Percentiles rank a stretch among this genome's conserved stretches.
These are phyloP conservation scores for Phytophthora citrophthora DNA, from an alignment of 352 stramenopile species.

Conservation along the genomic window DNA sequence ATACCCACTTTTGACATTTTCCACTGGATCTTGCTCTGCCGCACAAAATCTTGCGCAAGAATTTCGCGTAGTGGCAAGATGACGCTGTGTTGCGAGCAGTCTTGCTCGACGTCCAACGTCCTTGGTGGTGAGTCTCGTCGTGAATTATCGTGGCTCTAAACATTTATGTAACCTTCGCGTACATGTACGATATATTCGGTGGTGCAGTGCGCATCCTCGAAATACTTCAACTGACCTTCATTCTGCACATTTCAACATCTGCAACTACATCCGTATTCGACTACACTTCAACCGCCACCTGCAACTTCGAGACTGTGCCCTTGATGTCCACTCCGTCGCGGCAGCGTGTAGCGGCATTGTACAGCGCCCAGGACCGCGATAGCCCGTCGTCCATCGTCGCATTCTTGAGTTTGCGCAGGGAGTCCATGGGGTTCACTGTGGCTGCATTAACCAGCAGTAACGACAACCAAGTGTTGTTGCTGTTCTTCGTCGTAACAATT, in stretches of 20 bases:
- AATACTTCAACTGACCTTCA: conserved; percentile 11
- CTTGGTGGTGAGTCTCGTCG: too few relatives aligned
- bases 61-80: too few relatives aligned
- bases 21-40: conserved; percentile 6
- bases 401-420: conserved; percentile 49
- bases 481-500: conserved; percentile 50
- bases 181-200: too few relatives aligned
- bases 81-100: too few relatives aligned
- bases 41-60: not conserved
- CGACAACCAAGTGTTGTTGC: conserved; percentile 66
- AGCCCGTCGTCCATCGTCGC: conserved; percentile 71
- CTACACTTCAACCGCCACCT: conserved; percentile 20
- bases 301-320: conserved; percentile 1
- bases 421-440: conserved; percentile 52
- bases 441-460: conserved; percentile 76
- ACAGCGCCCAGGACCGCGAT: conserved; percentile 67
- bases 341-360: conserved; percentile 60
- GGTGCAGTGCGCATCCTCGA: not conserved
- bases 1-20: not conserved
- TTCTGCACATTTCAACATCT: conserved; percentile 5
- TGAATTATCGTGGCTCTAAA: too few relatives aligned
- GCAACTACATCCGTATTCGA: not conserved
- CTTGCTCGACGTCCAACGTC: too few relatives aligned
- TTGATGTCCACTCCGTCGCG: conserved; percentile 11
- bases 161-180: too few relatives aligned